phyloP scores from a whole-genome alignment of 345 rosid species.

The Boechera stricta region DNA sequence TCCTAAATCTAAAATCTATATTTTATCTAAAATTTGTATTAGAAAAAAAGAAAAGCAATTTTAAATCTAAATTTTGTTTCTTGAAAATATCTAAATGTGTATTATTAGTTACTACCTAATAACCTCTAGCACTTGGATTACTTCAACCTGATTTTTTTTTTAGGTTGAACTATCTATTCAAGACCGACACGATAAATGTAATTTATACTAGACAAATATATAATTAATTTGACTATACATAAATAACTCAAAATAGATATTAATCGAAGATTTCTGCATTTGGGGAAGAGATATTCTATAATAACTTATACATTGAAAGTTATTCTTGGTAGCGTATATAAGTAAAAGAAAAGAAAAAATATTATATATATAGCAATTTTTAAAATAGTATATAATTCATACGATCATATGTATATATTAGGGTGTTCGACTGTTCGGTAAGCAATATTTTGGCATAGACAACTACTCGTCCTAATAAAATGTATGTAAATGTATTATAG shows the following conservation, averaged over 20 bases:
- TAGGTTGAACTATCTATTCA: background rate
- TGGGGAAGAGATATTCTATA: background rate
- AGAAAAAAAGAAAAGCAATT: too few species aligned
- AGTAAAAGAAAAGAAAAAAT: background rate
- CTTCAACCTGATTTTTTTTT: background rate
- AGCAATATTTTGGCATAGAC: constrained; percentile 25
- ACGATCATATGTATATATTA: background rate
- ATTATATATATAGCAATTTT: background rate
- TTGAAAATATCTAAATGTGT: too few species aligned
- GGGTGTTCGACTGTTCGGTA: background rate
- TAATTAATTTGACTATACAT: background rate
- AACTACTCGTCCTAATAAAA: constrained; percentile 31
- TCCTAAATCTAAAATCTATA: background rate
- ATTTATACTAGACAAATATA: background rate
- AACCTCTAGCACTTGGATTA: background rate
- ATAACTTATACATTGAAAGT: too few species aligned
- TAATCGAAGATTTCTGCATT: background rate
- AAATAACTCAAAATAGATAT: background rate
- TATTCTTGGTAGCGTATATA: background rate
- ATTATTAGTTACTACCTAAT: too few species aligned
- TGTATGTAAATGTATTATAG: constrained; percentile 27
- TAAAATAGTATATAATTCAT: background rate
- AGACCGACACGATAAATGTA: background rate
- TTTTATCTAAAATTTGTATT: background rate
- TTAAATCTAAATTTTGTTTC: background rate